Conservation (phyloP, 2,329 filamentous ascomycete species). For the Fusarium goolgardi region DNA sequence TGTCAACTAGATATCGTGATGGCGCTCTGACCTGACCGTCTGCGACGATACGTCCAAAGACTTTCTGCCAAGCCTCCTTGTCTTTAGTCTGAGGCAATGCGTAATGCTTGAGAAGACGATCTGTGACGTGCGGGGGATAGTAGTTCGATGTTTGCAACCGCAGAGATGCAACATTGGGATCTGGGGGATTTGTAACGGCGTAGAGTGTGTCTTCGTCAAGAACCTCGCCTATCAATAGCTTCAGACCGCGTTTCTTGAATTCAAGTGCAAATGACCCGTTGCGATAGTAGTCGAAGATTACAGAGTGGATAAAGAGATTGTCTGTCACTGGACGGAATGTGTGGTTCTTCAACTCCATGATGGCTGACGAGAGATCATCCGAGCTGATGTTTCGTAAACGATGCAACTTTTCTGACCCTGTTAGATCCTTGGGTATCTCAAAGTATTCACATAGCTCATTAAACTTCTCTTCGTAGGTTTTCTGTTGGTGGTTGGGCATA, state of each 20-base stretch:
- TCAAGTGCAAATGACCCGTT: not conserved
- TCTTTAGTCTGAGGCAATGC: not conserved
- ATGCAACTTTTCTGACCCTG: not conserved
- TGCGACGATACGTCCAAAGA: conserved; percentile 7
- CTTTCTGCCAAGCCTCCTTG: conserved; percentile 5
- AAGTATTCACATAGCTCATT: conserved; percentile 20
- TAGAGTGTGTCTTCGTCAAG: conserved; percentile 16
- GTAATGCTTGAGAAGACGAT: conserved; percentile 19
- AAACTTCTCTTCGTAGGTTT: not conserved
- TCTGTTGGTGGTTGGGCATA: conserved; percentile 54
- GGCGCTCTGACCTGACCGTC: conserved; percentile 23
- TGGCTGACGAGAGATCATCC: not conserved
- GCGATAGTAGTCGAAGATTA: conserved; percentile 19
- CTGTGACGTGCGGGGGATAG: not conserved
- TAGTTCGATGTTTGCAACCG: conserved; percentile 13
- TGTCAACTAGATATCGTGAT: conserved; percentile 12
- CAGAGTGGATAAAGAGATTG: not conserved
- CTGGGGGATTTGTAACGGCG: conserved; percentile 11
- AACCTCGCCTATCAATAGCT: conserved; percentile 10
- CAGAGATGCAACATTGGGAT: not conserved
- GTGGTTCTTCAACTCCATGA: conserved; percentile 13
- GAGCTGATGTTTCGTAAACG: not conserved
- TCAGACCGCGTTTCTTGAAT: conserved; percentile 4
- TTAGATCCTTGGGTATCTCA: rapidly evolving
- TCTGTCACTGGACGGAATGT: conserved; percentile 8